Base-by-base conservation (phyloP, 2,329 filamentous ascomycete species). In the Diaporthe destruens region DNA sequence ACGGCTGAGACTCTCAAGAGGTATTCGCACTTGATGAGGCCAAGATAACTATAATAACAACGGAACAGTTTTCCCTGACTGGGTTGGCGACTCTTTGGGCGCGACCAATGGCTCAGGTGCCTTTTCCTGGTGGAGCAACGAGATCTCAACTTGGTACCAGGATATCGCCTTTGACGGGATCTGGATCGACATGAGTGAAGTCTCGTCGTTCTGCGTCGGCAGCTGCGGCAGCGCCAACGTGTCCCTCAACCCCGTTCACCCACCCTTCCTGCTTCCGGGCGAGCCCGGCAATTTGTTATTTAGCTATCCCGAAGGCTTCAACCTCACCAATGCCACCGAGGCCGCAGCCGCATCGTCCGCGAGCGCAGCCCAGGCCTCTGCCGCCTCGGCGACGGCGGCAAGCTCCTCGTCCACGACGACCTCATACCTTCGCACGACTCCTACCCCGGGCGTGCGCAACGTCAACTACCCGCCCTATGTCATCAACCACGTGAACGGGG, bases 401-500 rank as follows among this genome's bases (percentile, higher is more conserved):
- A 66, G 65, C 20, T 73, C 76, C 12, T n/a, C 11, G 12, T 72
- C 81, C 0, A 79, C 82, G 0, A 81, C 84, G 0, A 82, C 83
- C 0, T 82, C 81, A 18, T 91, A 90, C 76, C 79, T 90, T 63
- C 86, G 87, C 5, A 90, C 88, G 0, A 90, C 85, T 0, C 89
- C 91, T 1, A 92, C 90, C 0, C 85, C 88, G 0, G 92, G 91
- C 1, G 84, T 85, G 16, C 88, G 93, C 25, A 87, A 95, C 77
- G 82, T 96, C 71, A 90, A 94, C 77, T 87, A 91, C 76, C 94
- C 94, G 29, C 92, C 93, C 2, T 96, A 96, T 77, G 88, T 90
- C 7, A 92, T 96, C 78, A 91, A 95, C 80, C 89, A 95, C 79
- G 88, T 90, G 53, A 87, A 93, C 55, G 93, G 92, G 20, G 92